Evolutionary conservation across 768 basidiomycete genomes (phyloP), one percentile per base, ranked within the genome.

Genomic region (Mycena pura): DNA sequence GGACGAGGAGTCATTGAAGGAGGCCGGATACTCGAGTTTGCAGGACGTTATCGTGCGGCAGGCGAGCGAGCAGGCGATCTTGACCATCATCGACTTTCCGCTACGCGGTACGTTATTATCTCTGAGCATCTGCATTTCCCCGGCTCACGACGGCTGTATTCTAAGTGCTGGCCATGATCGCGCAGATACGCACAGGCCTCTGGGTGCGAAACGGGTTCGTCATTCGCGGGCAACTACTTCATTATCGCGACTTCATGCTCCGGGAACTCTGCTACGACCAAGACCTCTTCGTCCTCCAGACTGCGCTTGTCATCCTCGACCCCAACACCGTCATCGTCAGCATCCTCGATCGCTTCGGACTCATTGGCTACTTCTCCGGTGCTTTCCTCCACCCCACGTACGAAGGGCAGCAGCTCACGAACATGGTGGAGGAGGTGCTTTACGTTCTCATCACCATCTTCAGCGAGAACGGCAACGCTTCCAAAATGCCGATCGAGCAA

Each of bases 171-270:
- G 85, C 89, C 1, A 94, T 96, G 89, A 89, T 96, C 43, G 95
- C 96, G 0, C 97, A 99, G 72, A 94, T 98, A 49, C 87, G 95
- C 24, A 91, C 93, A 0, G 95, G 95, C 0, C 82, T 99, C 5
- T 99, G 97, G 97, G 96, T 97, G 8, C 91, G 96, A 52, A 99
- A 99, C 68, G 97, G 97, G 4, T 93, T 95, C 69, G 91, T 91
- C 15, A 96, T 99, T 66, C 90, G 96, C 1, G 95, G 95, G 0
- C 97, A 99, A 73, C 81, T 95, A 5, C 84, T 96, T 51, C 96
- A 99, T 72, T 99, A 99, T 73, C 90, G 95, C 27, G 96, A 99
- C 72, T 95, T 94, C 74, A 91, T 92, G 85, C 86, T 98, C 24
- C 90, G 96, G 19, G 97, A 99, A 72, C 82, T 95, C 6, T 97